Conservation (phyloP, 2,329 filamentous ascomycete species). For the Gliomastix tumulicola region DNA sequence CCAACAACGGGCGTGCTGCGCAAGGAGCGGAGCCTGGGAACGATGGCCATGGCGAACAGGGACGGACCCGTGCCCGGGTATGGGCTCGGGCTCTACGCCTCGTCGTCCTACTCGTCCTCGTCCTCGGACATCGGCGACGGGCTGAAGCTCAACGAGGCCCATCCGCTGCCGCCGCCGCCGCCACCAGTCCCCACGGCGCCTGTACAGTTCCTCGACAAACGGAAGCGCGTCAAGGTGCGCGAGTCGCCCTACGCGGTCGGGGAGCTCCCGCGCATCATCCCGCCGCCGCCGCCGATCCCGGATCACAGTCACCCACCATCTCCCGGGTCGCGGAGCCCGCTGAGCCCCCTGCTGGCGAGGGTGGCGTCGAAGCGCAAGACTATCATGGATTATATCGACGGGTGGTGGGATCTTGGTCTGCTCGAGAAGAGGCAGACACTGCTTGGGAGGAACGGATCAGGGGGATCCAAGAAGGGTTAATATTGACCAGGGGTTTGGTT, state of each 20-base stretch:
- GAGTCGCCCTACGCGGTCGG: slow-evolving; percentile 11
- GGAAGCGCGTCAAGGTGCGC: slow-evolving; percentile 6
- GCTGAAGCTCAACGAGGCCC: slow-evolving; percentile 15
- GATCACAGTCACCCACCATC: slow-evolving; percentile 5
- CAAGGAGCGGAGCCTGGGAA: slow-evolving; percentile 25
- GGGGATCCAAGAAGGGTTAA: not conserved
- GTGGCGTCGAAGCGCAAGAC: slow-evolving; percentile 34
- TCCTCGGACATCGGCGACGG: slow-evolving; percentile 9
- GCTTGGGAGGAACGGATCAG: not conserved
- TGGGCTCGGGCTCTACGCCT: too few species aligned
- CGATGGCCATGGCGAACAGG: slow-evolving; percentile 20
- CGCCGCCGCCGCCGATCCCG: slow-evolving; percentile 14
- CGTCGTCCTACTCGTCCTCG: too few species aligned
- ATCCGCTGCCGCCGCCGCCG: slow-evolving; percentile 14
- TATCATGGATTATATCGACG: slow-evolving; percentile 39
- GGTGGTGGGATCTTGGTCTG: slow-evolving; percentile 48
- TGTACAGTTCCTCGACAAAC: slow-evolving; percentile 9
- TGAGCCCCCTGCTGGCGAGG: slow-evolving; percentile 15
- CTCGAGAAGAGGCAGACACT: slow-evolving; percentile 34
- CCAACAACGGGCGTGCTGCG: slow-evolving; percentile 11
- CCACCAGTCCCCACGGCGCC: slow-evolving; percentile 28
- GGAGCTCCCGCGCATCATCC: slow-evolving; percentile 16
- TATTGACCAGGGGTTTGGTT: too few species aligned
- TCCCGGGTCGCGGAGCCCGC: slow-evolving; percentile 8
- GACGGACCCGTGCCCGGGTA: not conserved